Conservation (phyloP, 2,329 filamentous ascomycete genomes). For the Neopestalotiopsis rosae region DNA sequence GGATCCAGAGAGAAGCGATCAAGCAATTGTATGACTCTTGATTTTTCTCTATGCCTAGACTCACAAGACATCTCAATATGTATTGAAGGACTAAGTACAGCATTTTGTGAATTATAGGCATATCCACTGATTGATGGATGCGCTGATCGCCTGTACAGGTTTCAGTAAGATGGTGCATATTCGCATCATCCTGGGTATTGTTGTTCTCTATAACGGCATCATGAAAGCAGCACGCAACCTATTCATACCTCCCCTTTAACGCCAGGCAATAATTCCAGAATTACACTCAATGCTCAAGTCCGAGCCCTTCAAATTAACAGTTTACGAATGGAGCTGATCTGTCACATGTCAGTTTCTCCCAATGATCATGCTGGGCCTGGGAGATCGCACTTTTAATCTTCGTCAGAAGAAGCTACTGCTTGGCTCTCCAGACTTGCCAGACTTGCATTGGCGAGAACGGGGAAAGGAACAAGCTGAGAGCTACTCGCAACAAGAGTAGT, state of each 20-base stretch:
- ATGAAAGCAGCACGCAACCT: not conserved
- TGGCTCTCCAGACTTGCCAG: slow-evolving; percentile 19
- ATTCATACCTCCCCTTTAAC: not conserved
- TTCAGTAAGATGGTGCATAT: too few species aligned
- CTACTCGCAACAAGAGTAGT: not conserved
- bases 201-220: not conserved
- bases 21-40: too few species aligned
- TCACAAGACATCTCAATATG: too few species aligned
- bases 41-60: too few species aligned
- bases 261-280: not conserved
- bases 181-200: not conserved
- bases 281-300: not conserved
- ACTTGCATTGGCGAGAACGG: not conserved
- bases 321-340: not conserved
- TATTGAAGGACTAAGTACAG: too few species aligned
- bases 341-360: too few species aligned
- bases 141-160: too few species aligned
- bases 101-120: too few species aligned
- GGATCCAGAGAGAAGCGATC: too few species aligned
- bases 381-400: slow-evolving; percentile 9
- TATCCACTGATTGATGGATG: too few species aligned
- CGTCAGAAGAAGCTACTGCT: not conserved
- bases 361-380: not conserved
- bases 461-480: not conserved
- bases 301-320: not conserved